Evolutionary conservation across 2,329 filamentous ascomycete species (phyloP).

Genomic region (Cladobotryum protrusum): DNA sequence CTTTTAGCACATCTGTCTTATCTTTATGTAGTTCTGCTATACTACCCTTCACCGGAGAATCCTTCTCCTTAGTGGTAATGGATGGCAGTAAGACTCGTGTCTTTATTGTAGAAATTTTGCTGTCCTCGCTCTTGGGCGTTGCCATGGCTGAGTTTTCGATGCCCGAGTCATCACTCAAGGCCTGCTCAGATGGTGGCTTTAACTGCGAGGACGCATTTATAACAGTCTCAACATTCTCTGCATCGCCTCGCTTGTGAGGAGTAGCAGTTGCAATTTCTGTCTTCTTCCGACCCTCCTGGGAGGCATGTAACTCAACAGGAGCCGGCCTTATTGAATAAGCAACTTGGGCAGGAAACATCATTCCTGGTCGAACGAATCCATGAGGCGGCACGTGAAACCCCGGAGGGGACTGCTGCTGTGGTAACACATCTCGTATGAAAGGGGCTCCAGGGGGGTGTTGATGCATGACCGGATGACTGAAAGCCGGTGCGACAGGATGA

Average conservation of each 20-base stretch:
- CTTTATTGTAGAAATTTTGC: slow-evolving; percentile 7
- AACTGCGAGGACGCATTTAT: slow-evolving; percentile 17
- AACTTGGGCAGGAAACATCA: background rate
- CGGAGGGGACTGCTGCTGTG: background rate
- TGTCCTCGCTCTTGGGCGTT: slow-evolving; percentile 11
- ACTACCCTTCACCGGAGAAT: background rate
- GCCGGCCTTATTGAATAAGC: background rate
- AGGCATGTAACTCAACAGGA: background rate
- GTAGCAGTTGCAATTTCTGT: background rate
- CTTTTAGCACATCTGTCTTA: background rate
- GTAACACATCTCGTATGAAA: background rate
- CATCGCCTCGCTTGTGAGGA: background rate
- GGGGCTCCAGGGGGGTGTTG: background rate
- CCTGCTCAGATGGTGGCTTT: slow-evolving; percentile 26
- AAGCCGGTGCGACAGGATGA: background rate
- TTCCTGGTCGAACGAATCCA: background rate
- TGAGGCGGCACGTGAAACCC: background rate
- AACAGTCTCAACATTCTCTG: background rate
- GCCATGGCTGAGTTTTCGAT: background rate
- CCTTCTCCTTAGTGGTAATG: slow-evolving; percentile 5
- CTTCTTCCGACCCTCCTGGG: background rate
- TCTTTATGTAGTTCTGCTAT: background rate
- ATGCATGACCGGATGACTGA: background rate
- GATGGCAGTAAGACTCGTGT: slow-evolving; percentile 15
- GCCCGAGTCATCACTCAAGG: slow-evolving; percentile 8